These are phyloP conservation scores for Bothriochloa decipiens DNA, from an alignment of 176 grass and related monocot genomes.

Conservation along the genomic window DNA sequence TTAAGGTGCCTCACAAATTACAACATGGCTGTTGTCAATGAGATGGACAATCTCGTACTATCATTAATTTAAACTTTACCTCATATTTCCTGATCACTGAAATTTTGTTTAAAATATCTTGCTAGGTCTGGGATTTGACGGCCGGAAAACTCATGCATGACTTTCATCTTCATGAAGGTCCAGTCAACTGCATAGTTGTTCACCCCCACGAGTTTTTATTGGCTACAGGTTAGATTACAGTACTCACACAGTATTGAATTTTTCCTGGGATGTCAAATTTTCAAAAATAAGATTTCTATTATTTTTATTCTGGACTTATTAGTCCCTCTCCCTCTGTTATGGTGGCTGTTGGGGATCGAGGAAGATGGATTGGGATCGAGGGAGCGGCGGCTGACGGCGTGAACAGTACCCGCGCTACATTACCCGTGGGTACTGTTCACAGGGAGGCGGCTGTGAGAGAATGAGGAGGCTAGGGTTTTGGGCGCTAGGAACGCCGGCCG, in stretches of 20 bases:
- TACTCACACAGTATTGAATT: not conserved
- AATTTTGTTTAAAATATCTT: slow-evolving; percentile 34
- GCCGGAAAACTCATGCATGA: slow-evolving; percentile 87
- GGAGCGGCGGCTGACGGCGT: too few species aligned
- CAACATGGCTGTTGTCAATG: slow-evolving; percentile 11
- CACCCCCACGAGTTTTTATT: slow-evolving; percentile 86
- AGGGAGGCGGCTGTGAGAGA: too few species aligned
- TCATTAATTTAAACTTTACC: slow-evolving; percentile 20
- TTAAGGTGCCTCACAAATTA: not conserved
- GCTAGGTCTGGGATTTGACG: slow-evolving; percentile 94
- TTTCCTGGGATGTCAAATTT: not conserved
- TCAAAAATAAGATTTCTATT: not conserved
- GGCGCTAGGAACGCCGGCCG: too few species aligned
- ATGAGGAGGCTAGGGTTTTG: too few species aligned
- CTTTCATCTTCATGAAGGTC: slow-evolving; percentile 81
- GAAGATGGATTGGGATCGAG: too few species aligned
- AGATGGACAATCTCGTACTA: slow-evolving; percentile 17
- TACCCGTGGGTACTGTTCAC: too few species aligned
- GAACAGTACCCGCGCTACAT: too few species aligned
- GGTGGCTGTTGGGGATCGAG: too few species aligned
- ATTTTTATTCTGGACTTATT: not conserved
- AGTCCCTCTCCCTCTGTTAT: not conserved
- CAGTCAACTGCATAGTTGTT: slow-evolving; percentile 88
- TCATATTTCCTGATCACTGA: slow-evolving; percentile 34
- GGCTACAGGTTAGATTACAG: slow-evolving; percentile 71